phyloP scores from a whole-genome alignment of 352 stramenopile species.

The Pythium utonaiense region DNA sequence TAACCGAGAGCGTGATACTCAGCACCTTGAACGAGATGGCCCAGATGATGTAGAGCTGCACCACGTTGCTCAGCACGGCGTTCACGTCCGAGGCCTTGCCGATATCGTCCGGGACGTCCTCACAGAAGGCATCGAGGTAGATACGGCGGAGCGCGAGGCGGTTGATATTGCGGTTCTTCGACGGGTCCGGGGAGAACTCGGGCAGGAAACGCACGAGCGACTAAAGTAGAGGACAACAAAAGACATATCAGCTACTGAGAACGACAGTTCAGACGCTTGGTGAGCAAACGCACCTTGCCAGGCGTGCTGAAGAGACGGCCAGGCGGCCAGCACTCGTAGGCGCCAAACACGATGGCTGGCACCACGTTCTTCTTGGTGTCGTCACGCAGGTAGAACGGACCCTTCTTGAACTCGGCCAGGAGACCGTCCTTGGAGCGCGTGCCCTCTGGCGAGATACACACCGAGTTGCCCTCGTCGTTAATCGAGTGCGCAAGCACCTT shows the following conservation, averaged over 20 bases:
- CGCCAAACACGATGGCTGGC: constrained; percentile 71
- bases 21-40: constrained; percentile 62
- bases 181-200: constrained; percentile 58
- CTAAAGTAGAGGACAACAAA: constrained; percentile 24
- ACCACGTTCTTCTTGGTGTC: constrained; percentile 83
- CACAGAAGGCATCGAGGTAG: constrained; percentile 67
- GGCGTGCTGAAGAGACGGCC: constrained; percentile 69
- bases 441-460: constrained; percentile 81
- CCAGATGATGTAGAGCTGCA: constrained; percentile 68
- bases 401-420: constrained; percentile 86
- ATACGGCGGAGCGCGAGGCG: constrained; percentile 74
- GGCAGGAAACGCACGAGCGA: constrained; percentile 73
- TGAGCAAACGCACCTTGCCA: constrained; percentile 41
- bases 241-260: neutral
- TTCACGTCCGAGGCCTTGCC: constrained; percentile 44
- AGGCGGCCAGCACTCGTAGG: constrained; percentile 79
- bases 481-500: constrained; percentile 65
- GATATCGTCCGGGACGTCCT: constrained; percentile 69
- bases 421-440: constrained; percentile 80
- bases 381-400: constrained; percentile 79
- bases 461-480: constrained; percentile 66
- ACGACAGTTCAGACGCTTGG: neutral
- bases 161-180: constrained; percentile 78
- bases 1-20: constrained; percentile 36
- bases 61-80: constrained; percentile 61